A percentile compares a stretch with the other conserved stretches of the same genome.
phyloP scores from a whole-genome alignment of 371 early-diverging fungal genomes.

The Mucor plumbeus region DNA sequence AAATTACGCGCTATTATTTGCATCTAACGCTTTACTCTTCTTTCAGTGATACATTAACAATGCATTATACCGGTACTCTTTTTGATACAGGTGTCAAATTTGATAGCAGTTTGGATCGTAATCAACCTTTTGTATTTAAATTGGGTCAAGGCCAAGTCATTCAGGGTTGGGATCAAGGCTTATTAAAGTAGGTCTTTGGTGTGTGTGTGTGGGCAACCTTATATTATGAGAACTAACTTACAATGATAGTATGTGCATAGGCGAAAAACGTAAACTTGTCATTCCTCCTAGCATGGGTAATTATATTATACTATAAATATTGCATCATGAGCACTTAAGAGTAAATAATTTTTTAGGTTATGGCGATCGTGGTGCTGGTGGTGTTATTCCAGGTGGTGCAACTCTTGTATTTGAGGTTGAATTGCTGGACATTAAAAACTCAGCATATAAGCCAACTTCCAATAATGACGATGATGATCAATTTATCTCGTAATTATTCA shows the following conservation, averaged over 20 bases:
- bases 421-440: conserved; percentile 58
- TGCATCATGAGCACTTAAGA: neutral
- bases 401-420: conserved; percentile 74
- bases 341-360: conserved; percentile 38
- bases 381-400: conserved; percentile 62
- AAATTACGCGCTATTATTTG: neutral
- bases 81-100: conserved; percentile 76
- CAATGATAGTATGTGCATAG: conserved; percentile 76
- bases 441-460: neutral
- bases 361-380: conserved; percentile 63
- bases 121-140: conserved; percentile 74
- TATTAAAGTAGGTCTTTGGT: conserved; percentile 53
- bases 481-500: conserved; percentile 18
- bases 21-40: neutral
- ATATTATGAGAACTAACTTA: neutral
- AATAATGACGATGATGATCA: neutral
- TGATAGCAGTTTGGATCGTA: conserved; percentile 77
- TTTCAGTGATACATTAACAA: conserved; percentile 64
- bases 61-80: conserved; percentile 86
- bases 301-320: neutral
- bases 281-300: conserved; percentile 76
- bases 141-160: conserved; percentile 73
- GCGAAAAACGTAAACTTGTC: conserved; percentile 82
- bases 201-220: neutral
- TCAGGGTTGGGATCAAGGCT: conserved; percentile 85